Evolutionary conservation across 495 filamentous ascomycete species (phyloP).

Genomic region (Penicillium antarcticum): DNA sequence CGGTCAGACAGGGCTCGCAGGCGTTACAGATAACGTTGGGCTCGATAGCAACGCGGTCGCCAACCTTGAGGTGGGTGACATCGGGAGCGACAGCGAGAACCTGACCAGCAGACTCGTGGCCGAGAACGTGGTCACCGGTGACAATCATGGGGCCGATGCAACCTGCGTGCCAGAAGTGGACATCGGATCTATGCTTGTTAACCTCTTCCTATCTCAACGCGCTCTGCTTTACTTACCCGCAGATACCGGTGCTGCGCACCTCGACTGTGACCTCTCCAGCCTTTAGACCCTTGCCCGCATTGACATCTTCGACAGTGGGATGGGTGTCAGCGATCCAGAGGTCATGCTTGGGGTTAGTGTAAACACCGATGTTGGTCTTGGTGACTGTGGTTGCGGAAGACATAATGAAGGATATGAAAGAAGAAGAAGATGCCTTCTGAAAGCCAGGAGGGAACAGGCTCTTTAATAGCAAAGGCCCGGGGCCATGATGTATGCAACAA

Average conservation of each 20-base stretch:
- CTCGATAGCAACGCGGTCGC: constrained; percentile 88
- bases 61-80: constrained; percentile 69
- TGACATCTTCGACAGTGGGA: constrained; percentile 72
- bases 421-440: constrained; percentile 3
- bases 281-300: constrained; percentile 65
- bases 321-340: constrained; percentile 80
- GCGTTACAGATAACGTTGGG: constrained; percentile 85
- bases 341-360: constrained; percentile 88
- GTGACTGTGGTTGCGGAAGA: constrained; percentile 36
- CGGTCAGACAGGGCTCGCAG: constrained; percentile 86
- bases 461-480: constrained; percentile 18
- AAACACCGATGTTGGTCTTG: constrained; percentile 92
- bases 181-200: constrained; percentile 63
- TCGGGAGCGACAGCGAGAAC: constrained; percentile 74
- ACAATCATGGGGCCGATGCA: constrained; percentile 96
- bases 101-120: constrained; percentile 87
- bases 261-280: constrained; percentile 79
- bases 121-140: constrained; percentile 78
- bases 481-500: background rate
- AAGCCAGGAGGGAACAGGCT: constrained; percentile 7
- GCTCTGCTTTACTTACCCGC: constrained; percentile 57
- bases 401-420: constrained; percentile 23
- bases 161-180: constrained; percentile 94
- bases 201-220: too few species aligned
- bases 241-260: constrained; percentile 89